Conservation (phyloP, 2,329 filamentous ascomycete genomes). For the Aspergillus texensis region DNA sequence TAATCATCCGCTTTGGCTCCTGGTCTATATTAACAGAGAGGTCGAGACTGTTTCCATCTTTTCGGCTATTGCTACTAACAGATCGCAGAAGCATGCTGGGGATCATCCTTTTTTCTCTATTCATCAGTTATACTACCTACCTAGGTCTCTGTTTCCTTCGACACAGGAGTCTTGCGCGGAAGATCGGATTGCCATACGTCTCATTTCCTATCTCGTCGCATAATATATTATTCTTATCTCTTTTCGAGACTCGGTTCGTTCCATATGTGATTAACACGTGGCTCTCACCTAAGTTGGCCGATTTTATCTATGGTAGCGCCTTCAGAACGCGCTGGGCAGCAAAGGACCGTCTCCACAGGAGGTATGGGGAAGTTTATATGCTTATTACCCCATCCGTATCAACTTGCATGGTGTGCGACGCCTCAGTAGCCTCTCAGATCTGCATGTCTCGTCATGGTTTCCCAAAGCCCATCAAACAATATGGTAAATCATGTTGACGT, state of each 20-base stretch:
- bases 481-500: conserved; percentile 11
- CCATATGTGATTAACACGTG: conserved; percentile 1
- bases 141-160: neutral
- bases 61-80: neutral
- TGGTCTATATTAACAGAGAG: neutral
- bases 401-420: conserved; percentile 21
- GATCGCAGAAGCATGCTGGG: neutral
- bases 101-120: neutral
- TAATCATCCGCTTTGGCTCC: neutral
- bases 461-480: conserved; percentile 19
- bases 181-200: neutral
- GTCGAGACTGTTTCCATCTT: neutral
- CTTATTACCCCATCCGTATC: conserved; percentile 13
- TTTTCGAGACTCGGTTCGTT: conserved; percentile 1
- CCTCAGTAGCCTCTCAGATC: conserved; percentile 20
- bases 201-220: neutral
- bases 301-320: neutral
- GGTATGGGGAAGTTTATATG: conserved; percentile 18
- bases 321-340: conserved; percentile 18
- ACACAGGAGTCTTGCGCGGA: neutral
- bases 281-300: neutral
- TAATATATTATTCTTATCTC: neutral
- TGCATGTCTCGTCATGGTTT: conserved; percentile 16
- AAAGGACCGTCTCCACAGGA: conserved; percentile 17
- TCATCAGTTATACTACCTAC: neutral